These are phyloP conservation scores for Chalciporus piperatoides DNA, from an alignment of 1,284 basidiomycete genomes.

Conservation along the genomic window DNA sequence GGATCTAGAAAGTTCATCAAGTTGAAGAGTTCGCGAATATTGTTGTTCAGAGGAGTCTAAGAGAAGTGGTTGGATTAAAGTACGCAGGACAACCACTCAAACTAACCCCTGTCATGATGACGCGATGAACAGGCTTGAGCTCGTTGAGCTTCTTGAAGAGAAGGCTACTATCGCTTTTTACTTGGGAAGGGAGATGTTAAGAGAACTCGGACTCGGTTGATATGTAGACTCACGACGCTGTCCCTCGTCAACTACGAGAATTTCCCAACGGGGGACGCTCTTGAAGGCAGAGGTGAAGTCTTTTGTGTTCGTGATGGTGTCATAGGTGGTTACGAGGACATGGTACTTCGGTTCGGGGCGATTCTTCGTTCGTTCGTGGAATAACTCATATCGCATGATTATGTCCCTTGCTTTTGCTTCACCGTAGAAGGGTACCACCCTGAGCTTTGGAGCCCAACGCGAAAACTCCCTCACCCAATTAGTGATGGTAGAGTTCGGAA, in stretches of 20 bases:
- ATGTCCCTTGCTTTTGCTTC: conserved; percentile 77
- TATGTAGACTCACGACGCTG: conserved; percentile 66
- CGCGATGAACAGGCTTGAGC: conserved; percentile 74
- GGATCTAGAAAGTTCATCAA: conserved; percentile 92
- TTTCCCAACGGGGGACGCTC: conserved; percentile 85
- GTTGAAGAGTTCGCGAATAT: conserved; percentile 92
- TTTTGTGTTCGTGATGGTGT: conserved; percentile 60
- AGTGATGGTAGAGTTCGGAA: conserved; percentile 91
- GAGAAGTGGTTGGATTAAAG: conserved; percentile 4
- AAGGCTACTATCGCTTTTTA: conserved; percentile 77
- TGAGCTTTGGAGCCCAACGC: conserved; percentile 82
- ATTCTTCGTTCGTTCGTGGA: conserved; percentile 45
- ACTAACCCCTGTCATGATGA: conserved; percentile 85
- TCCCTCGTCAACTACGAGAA: conserved; percentile 89
- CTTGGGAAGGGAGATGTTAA: conserved; percentile 39
- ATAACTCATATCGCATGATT: conserved; percentile 81
- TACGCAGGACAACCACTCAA: conserved; percentile 17
- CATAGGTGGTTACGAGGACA: conserved; percentile 89
- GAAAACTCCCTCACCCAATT: conserved; percentile 90
- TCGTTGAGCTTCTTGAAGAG: conserved; percentile 84
- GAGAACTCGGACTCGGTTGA: background rate
- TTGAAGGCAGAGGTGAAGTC: conserved; percentile 78
- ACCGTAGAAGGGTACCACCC: conserved; percentile 81
- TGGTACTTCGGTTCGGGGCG: conserved; percentile 68
- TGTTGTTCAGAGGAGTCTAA: conserved; percentile 95